phyloP scores from a whole-genome alignment of 2,329 filamentous ascomycete species.

The Mycocentrospora acerina region DNA sequence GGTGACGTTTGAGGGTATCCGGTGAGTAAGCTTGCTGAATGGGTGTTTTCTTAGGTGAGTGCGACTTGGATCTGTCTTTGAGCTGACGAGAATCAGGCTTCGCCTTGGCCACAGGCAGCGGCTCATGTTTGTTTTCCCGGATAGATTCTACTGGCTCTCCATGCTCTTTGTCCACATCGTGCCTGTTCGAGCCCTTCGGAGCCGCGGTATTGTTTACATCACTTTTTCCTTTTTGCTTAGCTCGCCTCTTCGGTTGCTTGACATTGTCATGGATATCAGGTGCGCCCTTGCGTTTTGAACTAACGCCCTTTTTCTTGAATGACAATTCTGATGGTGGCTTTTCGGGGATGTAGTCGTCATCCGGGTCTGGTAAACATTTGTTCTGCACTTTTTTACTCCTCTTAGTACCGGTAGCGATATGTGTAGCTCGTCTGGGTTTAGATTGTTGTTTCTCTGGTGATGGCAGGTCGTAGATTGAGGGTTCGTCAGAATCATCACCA shows the following conservation, averaged over 20 bases:
- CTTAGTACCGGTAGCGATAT: background rate
- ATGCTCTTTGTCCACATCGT: background rate
- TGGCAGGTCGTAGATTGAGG: background rate
- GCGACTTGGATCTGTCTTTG: background rate
- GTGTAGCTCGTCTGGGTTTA: background rate
- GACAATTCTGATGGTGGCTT: background rate
- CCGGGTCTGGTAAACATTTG: constrained; percentile 11
- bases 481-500: background rate
- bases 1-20: constrained; percentile 2
- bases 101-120: too few relatives aligned
- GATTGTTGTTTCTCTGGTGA: constrained; percentile 4
- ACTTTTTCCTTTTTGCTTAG: background rate
- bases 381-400: constrained; percentile 2
- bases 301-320: constrained; percentile 1
- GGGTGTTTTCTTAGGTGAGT: constrained; percentile 1
- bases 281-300: constrained; percentile 11
- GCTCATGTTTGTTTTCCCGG: too few relatives aligned
- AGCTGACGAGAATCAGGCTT: too few relatives aligned
- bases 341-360: constrained; percentile 12
- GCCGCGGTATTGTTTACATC: background rate
- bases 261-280: background rate
- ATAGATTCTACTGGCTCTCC: too few relatives aligned
- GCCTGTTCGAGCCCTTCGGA: background rate
- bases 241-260: constrained; percentile 4
- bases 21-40: constrained; percentile 2